Conservation (phyloP, 208 protist genomes). For the Trypanosoma rangeli region DNA sequence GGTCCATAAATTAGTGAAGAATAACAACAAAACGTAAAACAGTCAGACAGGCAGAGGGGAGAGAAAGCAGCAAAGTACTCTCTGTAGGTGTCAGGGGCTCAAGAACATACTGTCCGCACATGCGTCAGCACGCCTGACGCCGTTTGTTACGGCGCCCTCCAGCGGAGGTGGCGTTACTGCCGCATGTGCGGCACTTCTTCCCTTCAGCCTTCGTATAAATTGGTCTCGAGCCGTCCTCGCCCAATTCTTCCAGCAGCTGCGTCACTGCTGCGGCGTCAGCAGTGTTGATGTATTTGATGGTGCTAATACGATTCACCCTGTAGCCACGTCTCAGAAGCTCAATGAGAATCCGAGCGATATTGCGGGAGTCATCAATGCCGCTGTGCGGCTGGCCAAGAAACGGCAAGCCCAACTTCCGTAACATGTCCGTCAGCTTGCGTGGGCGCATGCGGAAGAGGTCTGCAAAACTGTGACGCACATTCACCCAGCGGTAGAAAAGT, state of each 20-base stretch:
- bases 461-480: slow-evolving; percentile 77
- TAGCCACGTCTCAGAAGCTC: slow-evolving; percentile 80
- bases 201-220: slow-evolving; percentile 4
- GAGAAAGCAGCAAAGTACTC: not conserved
- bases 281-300: slow-evolving; percentile 52
- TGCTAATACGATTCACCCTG: slow-evolving; percentile 67
- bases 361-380: slow-evolving; percentile 89
- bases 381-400: slow-evolving; percentile 88
- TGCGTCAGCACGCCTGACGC: not conserved
- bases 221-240: slow-evolving; percentile 7
- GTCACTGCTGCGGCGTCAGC: slow-evolving; percentile 36
- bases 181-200: not conserved
- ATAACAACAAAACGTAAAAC: slow-evolving; percentile 20
- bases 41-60: slow-evolving; percentile 16
- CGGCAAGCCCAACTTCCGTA: slow-evolving; percentile 57
- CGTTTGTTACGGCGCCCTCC: not conserved
- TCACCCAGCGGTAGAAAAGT: slow-evolving; percentile 90
- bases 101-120: not conserved
- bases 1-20: slow-evolving; percentile 4
- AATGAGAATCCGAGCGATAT: slow-evolving; percentile 85
- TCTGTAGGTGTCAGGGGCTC: not conserved
- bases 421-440: slow-evolving; percentile 83
- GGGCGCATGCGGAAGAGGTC: slow-evolving; percentile 56
- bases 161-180: not conserved
- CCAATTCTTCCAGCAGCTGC: slow-evolving; percentile 63